phyloP scores from a whole-genome alignment of 169 alveolate species.

The Cryptosporidium canis region DNA sequence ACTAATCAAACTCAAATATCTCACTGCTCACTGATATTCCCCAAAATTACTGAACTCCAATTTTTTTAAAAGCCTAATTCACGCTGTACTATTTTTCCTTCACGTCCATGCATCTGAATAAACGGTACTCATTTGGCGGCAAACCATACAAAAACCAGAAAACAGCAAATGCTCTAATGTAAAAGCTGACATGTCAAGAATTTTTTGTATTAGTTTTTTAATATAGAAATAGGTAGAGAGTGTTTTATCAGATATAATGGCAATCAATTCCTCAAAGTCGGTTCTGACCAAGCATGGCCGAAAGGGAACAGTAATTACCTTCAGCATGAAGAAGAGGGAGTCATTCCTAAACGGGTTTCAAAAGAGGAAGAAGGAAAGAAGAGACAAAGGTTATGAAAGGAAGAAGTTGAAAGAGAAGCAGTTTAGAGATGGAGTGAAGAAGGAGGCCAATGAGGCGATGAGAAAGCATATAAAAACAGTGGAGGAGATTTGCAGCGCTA shows the following conservation, averaged over 20 bases:
- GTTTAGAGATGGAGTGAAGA: conserved; percentile 26
- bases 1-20: neutral
- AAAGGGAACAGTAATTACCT: conserved; percentile 28
- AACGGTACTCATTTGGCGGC: conserved; percentile 25
- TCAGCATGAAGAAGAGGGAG: conserved; percentile 14
- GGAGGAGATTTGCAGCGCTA: neutral
- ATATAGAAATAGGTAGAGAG: too few relatives aligned
- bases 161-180: neutral
- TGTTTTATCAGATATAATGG: too few relatives aligned
- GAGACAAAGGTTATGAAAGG: neutral
- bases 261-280: neutral
- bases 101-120: conserved; percentile 37
- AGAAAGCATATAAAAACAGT: conserved; percentile 18
- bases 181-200: neutral
- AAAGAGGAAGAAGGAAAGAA: conserved; percentile 34
- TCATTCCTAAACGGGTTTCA: conserved; percentile 30
- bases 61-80: neutral
- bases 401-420: conserved; percentile 39
- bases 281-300: conserved; percentile 24
- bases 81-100: neutral
- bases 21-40: neutral
- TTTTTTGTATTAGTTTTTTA: too few relatives aligned
- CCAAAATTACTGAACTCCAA: neutral
- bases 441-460: conserved; percentile 50
- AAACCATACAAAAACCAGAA: neutral